Percentiles rank a stretch among this genome's conserved stretches.
These are phyloP conservation scores for Styphnolobium japonicum DNA, from an alignment of 306 rosid species.

Conservation along the genomic window DNA sequence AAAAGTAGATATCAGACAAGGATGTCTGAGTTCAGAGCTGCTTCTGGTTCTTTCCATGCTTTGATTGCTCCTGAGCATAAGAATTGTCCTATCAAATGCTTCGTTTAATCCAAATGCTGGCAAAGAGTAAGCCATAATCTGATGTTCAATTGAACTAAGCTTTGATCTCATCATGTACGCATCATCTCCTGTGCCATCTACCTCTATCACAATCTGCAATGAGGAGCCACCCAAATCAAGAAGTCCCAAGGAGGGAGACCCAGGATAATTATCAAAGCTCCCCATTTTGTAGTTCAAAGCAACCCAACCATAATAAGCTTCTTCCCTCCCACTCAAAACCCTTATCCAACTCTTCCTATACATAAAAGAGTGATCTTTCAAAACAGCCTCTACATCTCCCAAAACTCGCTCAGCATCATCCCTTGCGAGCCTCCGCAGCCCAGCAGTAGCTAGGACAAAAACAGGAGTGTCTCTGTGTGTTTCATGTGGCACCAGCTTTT, in stretches of 20 bases:
- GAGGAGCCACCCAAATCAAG: slow-evolving; percentile 91
- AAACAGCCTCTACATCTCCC: slow-evolving; percentile 54
- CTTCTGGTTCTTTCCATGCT: slow-evolving; percentile 21
- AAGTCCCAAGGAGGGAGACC: slow-evolving; percentile 62
- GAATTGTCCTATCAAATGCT: slow-evolving; percentile 76
- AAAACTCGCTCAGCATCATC: slow-evolving; percentile 45
- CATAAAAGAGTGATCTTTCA: slow-evolving; percentile 49
- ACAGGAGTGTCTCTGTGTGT: slow-evolving; percentile 52
- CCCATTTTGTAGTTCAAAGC: slow-evolving; percentile 81
- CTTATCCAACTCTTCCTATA: slow-evolving; percentile 62
- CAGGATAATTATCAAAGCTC: slow-evolving; percentile 33
- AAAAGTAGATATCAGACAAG: slow-evolving; percentile 55
- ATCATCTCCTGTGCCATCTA: slow-evolving; percentile 38
- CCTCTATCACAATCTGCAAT: slow-evolving; percentile 70
- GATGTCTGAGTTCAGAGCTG: slow-evolving; percentile 52
- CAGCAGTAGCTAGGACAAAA: slow-evolving; percentile 81
- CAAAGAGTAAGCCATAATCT: slow-evolving; percentile 52
- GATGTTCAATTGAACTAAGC: slow-evolving; percentile 46
- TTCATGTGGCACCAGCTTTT: slow-evolving; percentile 46
- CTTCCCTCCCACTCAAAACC: slow-evolving; percentile 85
- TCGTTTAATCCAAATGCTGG: slow-evolving; percentile 78
- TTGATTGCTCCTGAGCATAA: slow-evolving; percentile 42
- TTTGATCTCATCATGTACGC: slow-evolving; percentile 46
- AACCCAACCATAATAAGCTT: slow-evolving; percentile 91
- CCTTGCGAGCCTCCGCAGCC: slow-evolving; percentile 53